These are phyloP conservation scores for Scleroderma citrinum DNA, from an alignment of 768 basidiomycete species.

Conservation along the genomic window DNA sequence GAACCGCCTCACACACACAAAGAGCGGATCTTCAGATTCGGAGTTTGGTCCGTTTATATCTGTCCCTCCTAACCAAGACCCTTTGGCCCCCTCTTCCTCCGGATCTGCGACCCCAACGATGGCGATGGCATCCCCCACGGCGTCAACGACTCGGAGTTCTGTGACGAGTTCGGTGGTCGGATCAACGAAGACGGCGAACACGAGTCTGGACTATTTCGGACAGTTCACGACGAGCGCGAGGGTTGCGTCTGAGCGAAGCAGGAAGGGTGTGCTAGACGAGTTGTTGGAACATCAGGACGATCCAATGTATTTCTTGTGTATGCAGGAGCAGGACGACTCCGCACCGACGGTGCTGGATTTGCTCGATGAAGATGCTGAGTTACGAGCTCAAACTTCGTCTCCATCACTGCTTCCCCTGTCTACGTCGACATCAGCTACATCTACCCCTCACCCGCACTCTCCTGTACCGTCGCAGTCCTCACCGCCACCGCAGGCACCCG, in stretches of 20 bases:
- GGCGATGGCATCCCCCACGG: neutral
- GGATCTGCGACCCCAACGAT: neutral
- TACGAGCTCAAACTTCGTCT: neutral
- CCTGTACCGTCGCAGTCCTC: constrained; percentile 25
- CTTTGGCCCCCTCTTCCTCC: constrained; percentile 32
- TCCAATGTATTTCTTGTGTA: constrained; percentile 55
- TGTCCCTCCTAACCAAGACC: constrained; percentile 48
- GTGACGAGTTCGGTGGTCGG: neutral
- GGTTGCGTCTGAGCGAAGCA: constrained; percentile 44
- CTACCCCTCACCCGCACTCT: constrained; percentile 5
- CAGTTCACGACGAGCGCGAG: constrained; percentile 54
- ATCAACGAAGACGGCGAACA: constrained; percentile 5
- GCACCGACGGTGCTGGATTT: neutral
- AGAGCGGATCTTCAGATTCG: constrained; percentile 31
- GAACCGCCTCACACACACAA: constrained; percentile 10
- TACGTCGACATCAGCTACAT: neutral
- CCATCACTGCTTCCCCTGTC: neutral
- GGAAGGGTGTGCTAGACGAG: constrained; percentile 55
- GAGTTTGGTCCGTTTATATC: constrained; percentile 63
- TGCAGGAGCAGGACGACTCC: constrained; percentile 7
- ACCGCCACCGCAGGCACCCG: neutral
- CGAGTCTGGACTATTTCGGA: constrained; percentile 51
- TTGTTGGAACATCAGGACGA: constrained; percentile 63
- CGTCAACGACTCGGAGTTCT: too few species aligned
- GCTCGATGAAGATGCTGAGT: neutral